These are phyloP conservation scores for Cyberlindnera lachancei DNA, from an alignment of 805 yeast genomes.

Conservation along the genomic window DNA sequence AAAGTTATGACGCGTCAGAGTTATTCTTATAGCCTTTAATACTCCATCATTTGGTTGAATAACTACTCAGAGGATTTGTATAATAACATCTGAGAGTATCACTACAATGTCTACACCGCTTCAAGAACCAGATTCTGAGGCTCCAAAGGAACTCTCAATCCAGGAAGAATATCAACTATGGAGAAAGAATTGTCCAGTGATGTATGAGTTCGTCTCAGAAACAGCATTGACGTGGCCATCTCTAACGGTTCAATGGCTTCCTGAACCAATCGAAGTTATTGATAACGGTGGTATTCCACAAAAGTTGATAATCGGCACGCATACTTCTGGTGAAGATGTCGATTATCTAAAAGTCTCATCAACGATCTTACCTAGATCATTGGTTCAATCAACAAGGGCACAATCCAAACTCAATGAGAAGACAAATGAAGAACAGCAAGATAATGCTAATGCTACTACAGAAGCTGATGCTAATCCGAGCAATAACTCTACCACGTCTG, in stretches of 20 bases:
- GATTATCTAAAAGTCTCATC: constrained; percentile 61
- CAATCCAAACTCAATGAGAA: constrained; percentile 17
- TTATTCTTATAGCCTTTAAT: too few species aligned
- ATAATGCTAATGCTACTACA: neutral
- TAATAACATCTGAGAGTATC: too few species aligned
- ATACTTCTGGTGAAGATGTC: constrained; percentile 61
- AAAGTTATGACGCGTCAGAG: too few species aligned
- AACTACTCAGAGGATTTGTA: too few species aligned
- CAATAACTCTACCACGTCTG: constrained; percentile 4
- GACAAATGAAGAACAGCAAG: constrained; percentile 19
- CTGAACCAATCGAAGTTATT: constrained; percentile 27
- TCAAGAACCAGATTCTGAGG: too few species aligned
- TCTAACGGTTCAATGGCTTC: constrained; percentile 71
- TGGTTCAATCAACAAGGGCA: constrained; percentile 15
- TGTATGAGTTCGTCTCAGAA: constrained; percentile 80
- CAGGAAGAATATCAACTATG: constrained; percentile 66
- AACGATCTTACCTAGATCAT: constrained; percentile 47
- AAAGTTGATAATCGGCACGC: constrained; percentile 60
- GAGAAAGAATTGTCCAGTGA: constrained; percentile 72
- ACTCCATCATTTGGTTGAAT: too few species aligned
- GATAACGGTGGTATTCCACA: constrained; percentile 34
- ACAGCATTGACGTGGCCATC: constrained; percentile 82
- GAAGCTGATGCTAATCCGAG: constrained; percentile 3
- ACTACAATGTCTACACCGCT: too few species aligned
- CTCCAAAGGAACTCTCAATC: constrained; percentile 24